These are phyloP conservation scores for Skeletonema potamos DNA, from an alignment of 108 stramenopile species.

Conservation along the genomic window DNA sequence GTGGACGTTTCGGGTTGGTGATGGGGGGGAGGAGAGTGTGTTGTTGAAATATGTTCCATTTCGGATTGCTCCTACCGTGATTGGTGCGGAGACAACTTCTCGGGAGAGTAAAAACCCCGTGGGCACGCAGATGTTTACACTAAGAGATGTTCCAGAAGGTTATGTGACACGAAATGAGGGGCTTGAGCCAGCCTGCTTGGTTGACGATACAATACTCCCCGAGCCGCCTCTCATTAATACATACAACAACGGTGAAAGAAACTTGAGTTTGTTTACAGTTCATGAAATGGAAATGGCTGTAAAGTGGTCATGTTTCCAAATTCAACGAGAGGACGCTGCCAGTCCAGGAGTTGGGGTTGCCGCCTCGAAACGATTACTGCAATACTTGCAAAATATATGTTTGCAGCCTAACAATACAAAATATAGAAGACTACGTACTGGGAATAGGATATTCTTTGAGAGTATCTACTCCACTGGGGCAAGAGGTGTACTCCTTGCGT, in stretches of 20 bases:
- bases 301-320: constrained; percentile 59
- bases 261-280: constrained; percentile 1
- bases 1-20: constrained; percentile 68
- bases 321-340: constrained; percentile 41
- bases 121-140: constrained; percentile 45
- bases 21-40: constrained; percentile 23
- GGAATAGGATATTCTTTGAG: constrained; percentile 39
- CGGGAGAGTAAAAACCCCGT: neutral
- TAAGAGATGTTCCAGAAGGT: constrained; percentile 30
- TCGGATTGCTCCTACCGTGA: constrained; percentile 56
- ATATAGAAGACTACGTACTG: constrained; percentile 63
- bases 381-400: constrained; percentile 66
- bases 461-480: constrained; percentile 66
- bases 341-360: constrained; percentile 22
- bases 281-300: constrained; percentile 34
- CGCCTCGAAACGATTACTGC: constrained; percentile 35
- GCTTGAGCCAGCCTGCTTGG: constrained; percentile 23
- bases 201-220: constrained; percentile 47
- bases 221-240: constrained; percentile 21
- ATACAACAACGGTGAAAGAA: constrained; percentile 4
- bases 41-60: constrained; percentile 70
- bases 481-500: constrained; percentile 42
- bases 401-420: constrained; percentile 52
- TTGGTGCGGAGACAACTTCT: constrained; percentile 35
- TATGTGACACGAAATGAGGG: constrained; percentile 5